Evolutionary conservation across 2,329 filamentous ascomycete genomes (phyloP), one percentile per base, ranked within the genome.

Genomic region (Exophiala dermatitidis): DNA sequence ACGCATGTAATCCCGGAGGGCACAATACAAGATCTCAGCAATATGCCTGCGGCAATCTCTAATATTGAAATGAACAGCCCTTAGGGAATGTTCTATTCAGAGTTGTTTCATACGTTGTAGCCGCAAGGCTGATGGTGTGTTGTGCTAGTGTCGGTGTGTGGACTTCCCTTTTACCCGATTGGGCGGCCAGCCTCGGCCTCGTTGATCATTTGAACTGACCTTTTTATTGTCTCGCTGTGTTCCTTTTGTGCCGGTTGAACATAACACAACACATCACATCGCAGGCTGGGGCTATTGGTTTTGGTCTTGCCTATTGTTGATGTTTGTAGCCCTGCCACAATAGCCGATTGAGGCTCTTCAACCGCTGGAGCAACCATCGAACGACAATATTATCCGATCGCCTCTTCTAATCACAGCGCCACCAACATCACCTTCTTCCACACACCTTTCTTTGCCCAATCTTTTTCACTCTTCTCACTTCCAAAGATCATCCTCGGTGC

Each of bases 311-410:
- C 34, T 29, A 41, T 48, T 40, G 33, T 37, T 12, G 26, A 30
- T 48, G 34, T 6, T n/a, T 41, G 9, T 48, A 5, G 3, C 38
- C 6, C 19, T 36, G 19, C 31, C 19, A 41, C 26, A 48, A 48
- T 48, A 48, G 46, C 36, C 19, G 32, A 5, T 48, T 12, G 28
- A 45, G 42, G 42, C 42, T 33, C 31, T 45, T 45, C 4, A 41
- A 26, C 38, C n/a, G 28, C 28, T 9, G 5, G 28, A 38, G 36
- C 36, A 8, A 38, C 10, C 36, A n/a, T 8, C 36, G 36, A 5
- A 26, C 19, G 12, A 4, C 12, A 26, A 41, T 28, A 41, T 7
- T 5, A 41, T 41, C 19, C 10, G 7, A 7, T 46, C 44, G 33
- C 33, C 30, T 46, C 31, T 31, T 5, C 41, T 44, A 19, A 44